Evolutionary conservation across 352 stramenopile species (phyloP), one percentile per base, ranked within the genome.

Genomic region (Pythium oligandrum): DNA sequence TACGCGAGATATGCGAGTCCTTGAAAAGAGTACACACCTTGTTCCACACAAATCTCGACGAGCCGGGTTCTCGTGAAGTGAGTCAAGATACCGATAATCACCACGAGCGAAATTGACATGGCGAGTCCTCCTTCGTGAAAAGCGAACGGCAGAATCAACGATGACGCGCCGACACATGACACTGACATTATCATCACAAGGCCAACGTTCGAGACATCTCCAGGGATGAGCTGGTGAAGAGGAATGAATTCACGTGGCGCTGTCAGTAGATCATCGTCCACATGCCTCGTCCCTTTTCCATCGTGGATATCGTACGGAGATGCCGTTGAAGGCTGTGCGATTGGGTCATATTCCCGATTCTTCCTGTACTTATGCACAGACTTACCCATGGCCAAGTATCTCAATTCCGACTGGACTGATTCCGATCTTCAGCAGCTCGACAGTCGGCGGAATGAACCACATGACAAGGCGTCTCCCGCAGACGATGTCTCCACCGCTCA

Each of bases 1-100:
- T 82, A 79, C 32, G 71, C 71, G 45, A 80, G 58, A 39, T 68
- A 68, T 1, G 64, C 74, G 32, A 84, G 55, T 37, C 74, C 71
- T 43, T 79, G 74, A 10, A 84, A 52, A 31, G 74, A 84, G 59
- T 84, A 84, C 39, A 78, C 66, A 12, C 74, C 74, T 31, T 82
- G 61, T 2, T 65, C 63, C 5, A 82, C 71, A 1, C 74, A 66
- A 30, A 84, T 42, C 36, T 79, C 66, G 8, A 84, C 59, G 32
- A 84, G 64, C 30, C 66, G 54, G 9, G 73, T 58, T 39, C 61
- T 63, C 8, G 64, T 53, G 0, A 40, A 44, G 47, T 68, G 66
- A 3, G 63, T 67, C n/a, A 63, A 57, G 37, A 78, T 39, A 6
- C 47, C 59, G 12, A 79, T 66, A 37, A 75, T 66, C 6, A 67